Evolutionary conservation across 176 grass and related monocot genomes (phyloP).

Genomic region (Lolium multiflorum): DNA sequence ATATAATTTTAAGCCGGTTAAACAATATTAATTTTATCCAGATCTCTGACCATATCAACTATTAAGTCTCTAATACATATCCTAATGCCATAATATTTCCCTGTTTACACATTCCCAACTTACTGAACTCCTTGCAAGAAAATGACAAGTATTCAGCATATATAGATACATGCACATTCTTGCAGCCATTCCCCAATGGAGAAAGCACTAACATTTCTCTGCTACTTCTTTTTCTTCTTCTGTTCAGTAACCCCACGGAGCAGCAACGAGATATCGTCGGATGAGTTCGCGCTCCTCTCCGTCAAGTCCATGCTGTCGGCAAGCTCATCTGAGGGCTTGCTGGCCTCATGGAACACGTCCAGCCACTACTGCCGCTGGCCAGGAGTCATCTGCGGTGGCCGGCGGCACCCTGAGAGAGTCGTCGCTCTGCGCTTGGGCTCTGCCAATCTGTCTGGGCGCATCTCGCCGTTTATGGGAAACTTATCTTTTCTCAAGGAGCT

Average conservation of each 20-base stretch:
- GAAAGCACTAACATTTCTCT: not conserved
- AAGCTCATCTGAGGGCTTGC: not conserved
- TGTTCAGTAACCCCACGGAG: not conserved
- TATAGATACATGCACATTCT: not conserved
- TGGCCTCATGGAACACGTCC: constrained; percentile 13
- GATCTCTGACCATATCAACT: constrained; percentile 4
- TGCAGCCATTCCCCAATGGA: not conserved
- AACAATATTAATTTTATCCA: not conserved
- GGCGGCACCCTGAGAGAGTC: not conserved
- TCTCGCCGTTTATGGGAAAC: not conserved
- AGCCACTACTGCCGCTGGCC: constrained; percentile 1
- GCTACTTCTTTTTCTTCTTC: not conserved
- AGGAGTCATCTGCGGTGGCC: not conserved
- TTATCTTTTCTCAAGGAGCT: not conserved
- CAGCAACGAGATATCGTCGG: not conserved
- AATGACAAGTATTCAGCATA: not conserved
- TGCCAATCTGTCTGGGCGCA: constrained; percentile 8
- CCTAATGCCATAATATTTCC: not conserved
- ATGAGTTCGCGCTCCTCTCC: not conserved
- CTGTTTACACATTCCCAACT: not conserved
- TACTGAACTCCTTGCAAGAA: not conserved
- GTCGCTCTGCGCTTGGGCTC: not conserved
- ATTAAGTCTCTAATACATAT: not conserved
- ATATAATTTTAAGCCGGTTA: not conserved
- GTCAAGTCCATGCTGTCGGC: not conserved